Evolutionary conservation across 305 asterid species (phyloP).

Genomic region (Fraxinus sp.): DNA sequence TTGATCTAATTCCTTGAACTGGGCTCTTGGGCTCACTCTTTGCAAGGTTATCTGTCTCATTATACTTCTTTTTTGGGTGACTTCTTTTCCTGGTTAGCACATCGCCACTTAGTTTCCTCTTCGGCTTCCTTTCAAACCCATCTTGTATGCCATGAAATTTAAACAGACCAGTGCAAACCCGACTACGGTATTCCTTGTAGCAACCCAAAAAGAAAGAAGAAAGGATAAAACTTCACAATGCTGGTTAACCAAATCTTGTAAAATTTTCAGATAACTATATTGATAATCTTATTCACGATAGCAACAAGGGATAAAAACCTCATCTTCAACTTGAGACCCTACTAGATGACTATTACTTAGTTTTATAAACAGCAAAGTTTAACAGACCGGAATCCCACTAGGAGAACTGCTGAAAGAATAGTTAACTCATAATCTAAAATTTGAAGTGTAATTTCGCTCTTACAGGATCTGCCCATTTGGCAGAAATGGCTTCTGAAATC

Average conservation of each 20-base stretch:
- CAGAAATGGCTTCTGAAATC: constrained; percentile 83
- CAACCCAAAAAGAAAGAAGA: not conserved
- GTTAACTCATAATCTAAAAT: not conserved
- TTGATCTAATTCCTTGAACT: constrained; percentile 37
- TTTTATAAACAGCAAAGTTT: not conserved
- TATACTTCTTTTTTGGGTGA: constrained; percentile 32
- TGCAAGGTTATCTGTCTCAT: constrained; percentile 28
- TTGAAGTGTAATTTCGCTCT: constrained; percentile 24
- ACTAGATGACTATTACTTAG: not conserved
- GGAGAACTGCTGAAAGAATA: constrained; percentile 1
- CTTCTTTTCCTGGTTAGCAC: constrained; percentile 40
- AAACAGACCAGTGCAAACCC: constrained; percentile 64
- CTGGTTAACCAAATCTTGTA: not conserved
- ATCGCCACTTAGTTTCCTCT: constrained; percentile 45
- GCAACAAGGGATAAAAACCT: not conserved
- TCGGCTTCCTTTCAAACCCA: constrained; percentile 55
- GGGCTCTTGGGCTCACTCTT: constrained; percentile 35
- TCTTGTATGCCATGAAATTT: constrained; percentile 62
- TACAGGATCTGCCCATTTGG: constrained; percentile 99
- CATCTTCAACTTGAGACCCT: not conserved
- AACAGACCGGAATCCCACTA: not conserved
- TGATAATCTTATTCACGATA: not conserved
- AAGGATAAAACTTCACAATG: constrained; percentile 1
- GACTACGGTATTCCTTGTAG: constrained; percentile 51
- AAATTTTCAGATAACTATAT: not conserved